A percentile compares a stretch with the other conserved stretches of the same genome.
These are phyloP conservation scores for Leishmania arabica DNA, from an alignment of 208 protist genomes.

Conservation along the genomic window DNA sequence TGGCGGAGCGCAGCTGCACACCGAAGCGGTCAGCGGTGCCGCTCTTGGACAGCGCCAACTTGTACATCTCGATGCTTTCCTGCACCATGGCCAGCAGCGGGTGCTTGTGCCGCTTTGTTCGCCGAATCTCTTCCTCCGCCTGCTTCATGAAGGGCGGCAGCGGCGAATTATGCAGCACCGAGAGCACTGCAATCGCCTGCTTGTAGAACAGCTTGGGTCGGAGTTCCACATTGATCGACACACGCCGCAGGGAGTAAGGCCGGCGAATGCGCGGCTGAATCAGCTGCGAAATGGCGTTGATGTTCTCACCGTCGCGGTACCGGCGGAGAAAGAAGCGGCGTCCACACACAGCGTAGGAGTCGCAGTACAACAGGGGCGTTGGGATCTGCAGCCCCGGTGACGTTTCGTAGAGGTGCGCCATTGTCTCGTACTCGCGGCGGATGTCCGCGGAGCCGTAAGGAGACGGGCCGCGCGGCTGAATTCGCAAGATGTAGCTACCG, in stretches of 20 bases:
- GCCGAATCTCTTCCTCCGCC: conserved; percentile 37
- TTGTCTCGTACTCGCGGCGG: conserved; percentile 68
- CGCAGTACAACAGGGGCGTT: conserved; percentile 66
- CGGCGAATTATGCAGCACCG: conserved; percentile 53
- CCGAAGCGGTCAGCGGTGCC: conserved; percentile 21
- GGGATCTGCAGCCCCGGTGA: conserved; percentile 53
- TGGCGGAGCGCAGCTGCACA: conserved; percentile 32
- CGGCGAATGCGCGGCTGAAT: conserved; percentile 72
- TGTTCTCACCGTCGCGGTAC: conserved; percentile 67
- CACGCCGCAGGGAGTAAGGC: conserved; percentile 68
- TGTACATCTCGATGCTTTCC: conserved; percentile 47
- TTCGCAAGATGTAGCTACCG: conserved; percentile 72
- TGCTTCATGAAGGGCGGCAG: conserved; percentile 58
- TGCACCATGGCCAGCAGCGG: conserved; percentile 49
- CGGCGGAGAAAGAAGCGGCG: conserved; percentile 70
- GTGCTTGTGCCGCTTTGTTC: conserved; percentile 30
- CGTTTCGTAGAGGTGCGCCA: conserved; percentile 55
- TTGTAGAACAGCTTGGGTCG: conserved; percentile 62
- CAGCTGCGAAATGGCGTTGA: conserved; percentile 48
- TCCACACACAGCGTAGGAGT: conserved; percentile 67
- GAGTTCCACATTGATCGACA: conserved; percentile 61
- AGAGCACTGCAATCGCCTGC: conserved; percentile 44
- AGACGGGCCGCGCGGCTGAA: conserved; percentile 61
- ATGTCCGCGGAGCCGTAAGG: conserved; percentile 62
- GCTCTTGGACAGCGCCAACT: conserved; percentile 35